A percentile compares a stretch with the other conserved stretches of the same genome.
Conservation (phyloP, 805 yeast genomes). For the Myxozyma neglecta region DNA sequence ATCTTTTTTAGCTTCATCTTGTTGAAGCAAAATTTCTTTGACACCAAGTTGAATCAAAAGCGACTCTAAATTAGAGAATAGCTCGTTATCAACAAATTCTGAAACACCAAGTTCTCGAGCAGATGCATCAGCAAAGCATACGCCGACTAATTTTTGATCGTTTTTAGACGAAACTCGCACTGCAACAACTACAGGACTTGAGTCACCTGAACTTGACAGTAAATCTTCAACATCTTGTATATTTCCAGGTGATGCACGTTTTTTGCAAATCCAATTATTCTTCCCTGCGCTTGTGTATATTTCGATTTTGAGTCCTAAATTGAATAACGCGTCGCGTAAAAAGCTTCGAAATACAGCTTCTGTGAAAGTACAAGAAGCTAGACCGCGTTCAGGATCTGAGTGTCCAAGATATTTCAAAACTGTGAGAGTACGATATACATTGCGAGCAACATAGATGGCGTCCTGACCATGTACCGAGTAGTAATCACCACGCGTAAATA, state of each 20-base stretch:
- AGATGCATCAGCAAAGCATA: conserved; percentile 75
- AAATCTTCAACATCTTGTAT: conserved; percentile 73
- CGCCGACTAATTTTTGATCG: conserved; percentile 62
- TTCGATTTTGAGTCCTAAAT: conserved; percentile 73
- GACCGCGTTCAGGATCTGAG: conserved; percentile 45
- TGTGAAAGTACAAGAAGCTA: conserved; percentile 73
- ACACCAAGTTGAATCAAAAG: conserved; percentile 85
- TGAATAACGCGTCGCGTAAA: conserved; percentile 65
- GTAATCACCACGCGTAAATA: conserved; percentile 51
- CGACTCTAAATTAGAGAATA: conserved; percentile 82
- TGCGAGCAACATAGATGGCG: conserved; percentile 79
- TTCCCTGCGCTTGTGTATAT: conserved; percentile 51
- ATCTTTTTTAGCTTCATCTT: conserved; percentile 45
- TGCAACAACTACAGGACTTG: conserved; percentile 57
- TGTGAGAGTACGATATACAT: conserved; percentile 77
- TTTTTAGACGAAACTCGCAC: conserved; percentile 46
- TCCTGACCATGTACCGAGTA: conserved; percentile 73
- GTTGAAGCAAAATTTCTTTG: conserved; percentile 73
- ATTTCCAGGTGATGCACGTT: conserved; percentile 88
- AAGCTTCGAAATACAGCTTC: conserved; percentile 68
- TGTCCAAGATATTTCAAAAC: conserved; percentile 58
- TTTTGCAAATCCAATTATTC: conserved; percentile 52
- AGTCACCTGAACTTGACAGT: conserved; percentile 49
- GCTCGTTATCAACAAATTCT: conserved; percentile 84
- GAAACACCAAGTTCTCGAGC: conserved; percentile 64